Conservation (phyloP, 495 filamentous ascomycete genomes). For the Xylaria bambusicola region DNA sequence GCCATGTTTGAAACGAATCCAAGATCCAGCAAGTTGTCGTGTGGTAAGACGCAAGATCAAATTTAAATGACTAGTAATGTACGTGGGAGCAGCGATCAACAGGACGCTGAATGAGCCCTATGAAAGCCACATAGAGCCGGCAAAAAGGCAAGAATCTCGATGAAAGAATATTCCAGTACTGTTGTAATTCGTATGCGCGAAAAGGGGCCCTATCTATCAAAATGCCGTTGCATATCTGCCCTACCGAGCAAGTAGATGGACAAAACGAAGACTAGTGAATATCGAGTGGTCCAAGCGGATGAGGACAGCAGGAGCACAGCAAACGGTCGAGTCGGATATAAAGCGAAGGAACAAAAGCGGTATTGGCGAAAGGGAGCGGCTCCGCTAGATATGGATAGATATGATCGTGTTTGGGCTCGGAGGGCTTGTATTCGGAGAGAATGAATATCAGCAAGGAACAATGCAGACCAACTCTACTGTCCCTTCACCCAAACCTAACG, state of each 20-base stretch:
- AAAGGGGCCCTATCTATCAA: constrained; percentile 22
- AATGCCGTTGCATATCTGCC: constrained; percentile 29
- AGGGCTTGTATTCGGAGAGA: background rate
- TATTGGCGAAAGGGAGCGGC: background rate
- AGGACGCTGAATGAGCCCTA: constrained; percentile 39
- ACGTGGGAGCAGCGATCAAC: constrained; percentile 43
- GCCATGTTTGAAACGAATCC: constrained; percentile 44
- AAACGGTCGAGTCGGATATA: background rate
- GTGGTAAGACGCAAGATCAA: background rate
- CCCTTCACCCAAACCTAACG: background rate
- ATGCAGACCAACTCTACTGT: background rate
- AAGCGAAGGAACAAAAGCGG: background rate
- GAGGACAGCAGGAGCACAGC: background rate
- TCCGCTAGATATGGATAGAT: background rate
- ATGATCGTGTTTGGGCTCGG: background rate
- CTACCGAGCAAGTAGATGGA: constrained; percentile 24
- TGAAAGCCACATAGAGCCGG: constrained; percentile 46
- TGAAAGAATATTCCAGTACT: constrained; percentile 18
- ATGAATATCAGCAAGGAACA: background rate
- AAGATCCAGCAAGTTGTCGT: background rate
- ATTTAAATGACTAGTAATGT: background rate
- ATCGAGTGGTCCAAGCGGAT: background rate
- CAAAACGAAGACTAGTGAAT: background rate
- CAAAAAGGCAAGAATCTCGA: constrained; percentile 10
- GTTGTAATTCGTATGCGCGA: constrained; percentile 18